phyloP scores from a whole-genome alignment of 768 basidiomycete species.

The Boletus rufocinnamomeus region DNA sequence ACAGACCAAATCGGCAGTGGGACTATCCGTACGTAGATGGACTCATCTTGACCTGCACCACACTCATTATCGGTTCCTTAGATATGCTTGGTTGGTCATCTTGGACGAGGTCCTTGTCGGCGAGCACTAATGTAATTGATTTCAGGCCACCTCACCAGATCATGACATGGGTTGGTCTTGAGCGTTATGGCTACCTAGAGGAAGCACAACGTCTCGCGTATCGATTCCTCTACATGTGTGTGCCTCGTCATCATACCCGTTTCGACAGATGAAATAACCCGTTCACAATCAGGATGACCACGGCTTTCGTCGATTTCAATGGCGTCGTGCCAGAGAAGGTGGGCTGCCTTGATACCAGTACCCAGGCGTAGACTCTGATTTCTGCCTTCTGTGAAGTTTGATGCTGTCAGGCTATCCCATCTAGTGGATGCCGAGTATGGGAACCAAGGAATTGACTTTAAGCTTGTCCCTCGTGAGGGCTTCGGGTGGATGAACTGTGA shows the following conservation, averaged over 20 bases:
- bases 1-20: slow-evolving; percentile 98
- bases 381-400: slow-evolving; percentile 51
- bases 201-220: slow-evolving; percentile 94
- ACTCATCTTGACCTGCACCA: slow-evolving; percentile 5
- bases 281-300: slow-evolving; percentile 71
- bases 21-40: slow-evolving; percentile 79
- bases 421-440: slow-evolving; percentile 97
- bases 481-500: slow-evolving; percentile 98
- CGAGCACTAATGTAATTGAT: slow-evolving; percentile 14
- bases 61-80: slow-evolving; percentile 28
- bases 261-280: slow-evolving; percentile 2
- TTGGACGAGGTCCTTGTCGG: not conserved
- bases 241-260: slow-evolving; percentile 44
- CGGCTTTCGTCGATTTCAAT: slow-evolving; percentile 94
- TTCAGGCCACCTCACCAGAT: slow-evolving; percentile 94
- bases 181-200: slow-evolving; percentile 93
- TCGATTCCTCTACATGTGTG: slow-evolving; percentile 99
- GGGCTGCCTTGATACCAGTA: not conserved
- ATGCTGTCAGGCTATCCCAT: slow-evolving; percentile 94
- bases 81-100: slow-evolving; percentile 64
- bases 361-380: not conserved
- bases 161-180: slow-evolving; percentile 97
- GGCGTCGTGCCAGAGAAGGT: slow-evolving; percentile 98
- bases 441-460: slow-evolving; percentile 96
- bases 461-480: slow-evolving; percentile 95